A percentile compares a stretch with the other conserved stretches of the same genome.
Conservation (phyloP, 768 basidiomycete species). For the Lepiota brunneoincarnata region DNA sequence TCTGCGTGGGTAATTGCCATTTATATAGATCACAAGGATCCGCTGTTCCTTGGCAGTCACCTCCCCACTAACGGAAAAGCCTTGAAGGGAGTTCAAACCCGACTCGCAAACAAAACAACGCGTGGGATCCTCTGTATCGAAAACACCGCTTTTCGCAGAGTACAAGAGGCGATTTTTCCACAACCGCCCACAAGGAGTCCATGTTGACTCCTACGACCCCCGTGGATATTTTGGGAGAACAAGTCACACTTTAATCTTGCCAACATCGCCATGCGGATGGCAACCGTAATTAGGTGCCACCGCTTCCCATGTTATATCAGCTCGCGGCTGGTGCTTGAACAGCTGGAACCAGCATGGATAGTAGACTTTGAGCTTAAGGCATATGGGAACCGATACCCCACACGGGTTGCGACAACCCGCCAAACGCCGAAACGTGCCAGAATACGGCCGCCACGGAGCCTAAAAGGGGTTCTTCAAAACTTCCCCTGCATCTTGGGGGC, state of each 20-base stretch:
- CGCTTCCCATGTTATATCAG: slow-evolving; percentile 9
- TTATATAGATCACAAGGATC: slow-evolving; percentile 20
- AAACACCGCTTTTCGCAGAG: neutral
- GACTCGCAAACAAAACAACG: neutral
- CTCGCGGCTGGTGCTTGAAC: neutral
- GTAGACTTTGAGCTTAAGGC: neutral
- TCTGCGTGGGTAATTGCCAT: slow-evolving; percentile 44
- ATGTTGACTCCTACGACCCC: slow-evolving; percentile 12
- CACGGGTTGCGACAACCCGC: neutral
- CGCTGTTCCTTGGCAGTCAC: slow-evolving; percentile 14
- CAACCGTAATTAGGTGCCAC: slow-evolving; percentile 9
- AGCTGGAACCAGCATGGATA: slow-evolving; percentile 3
- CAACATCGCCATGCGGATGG: slow-evolving; percentile 14
- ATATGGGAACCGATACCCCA: neutral
- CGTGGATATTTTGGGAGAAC: slow-evolving; percentile 14
- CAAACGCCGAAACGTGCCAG: slow-evolving; percentile 5
- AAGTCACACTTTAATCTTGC: slow-evolving; percentile 12
- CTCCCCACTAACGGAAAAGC: slow-evolving; percentile 12
- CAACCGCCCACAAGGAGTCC: neutral
- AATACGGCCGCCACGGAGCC: slow-evolving; percentile 1
- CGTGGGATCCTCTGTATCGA: neutral
- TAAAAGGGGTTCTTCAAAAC: neutral
- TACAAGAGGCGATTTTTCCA: slow-evolving; percentile 8
- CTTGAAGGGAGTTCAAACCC: slow-evolving; percentile 9
- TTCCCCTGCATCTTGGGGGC: neutral